Conservation (phyloP, 305 asterid species). For the Fraxinus baroniana region DNA sequence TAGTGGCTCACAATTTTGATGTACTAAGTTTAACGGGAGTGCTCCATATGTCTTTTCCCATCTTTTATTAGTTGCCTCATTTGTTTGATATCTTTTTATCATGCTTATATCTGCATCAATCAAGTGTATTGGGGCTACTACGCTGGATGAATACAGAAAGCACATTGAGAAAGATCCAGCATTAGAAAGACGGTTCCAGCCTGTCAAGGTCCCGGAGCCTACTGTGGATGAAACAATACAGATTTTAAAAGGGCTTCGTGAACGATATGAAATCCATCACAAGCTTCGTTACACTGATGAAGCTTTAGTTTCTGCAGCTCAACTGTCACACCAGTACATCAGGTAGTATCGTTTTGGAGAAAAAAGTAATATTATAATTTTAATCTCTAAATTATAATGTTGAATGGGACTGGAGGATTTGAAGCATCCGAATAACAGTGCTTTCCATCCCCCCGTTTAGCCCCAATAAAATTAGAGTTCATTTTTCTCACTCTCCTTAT, state of each 20-base stretch:
- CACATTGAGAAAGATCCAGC: slow-evolving; percentile 99
- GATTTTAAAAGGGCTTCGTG: slow-evolving; percentile 88
- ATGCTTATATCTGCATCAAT: background rate
- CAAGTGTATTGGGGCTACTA: slow-evolving; percentile 99
- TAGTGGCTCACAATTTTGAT: background rate
- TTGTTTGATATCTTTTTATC: background rate
- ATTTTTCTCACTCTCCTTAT: background rate
- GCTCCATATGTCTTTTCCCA: background rate
- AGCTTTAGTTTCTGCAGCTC: slow-evolving; percentile 86
- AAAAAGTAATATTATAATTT: background rate
- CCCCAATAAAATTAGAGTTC: background rate
- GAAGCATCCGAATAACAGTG: background rate
- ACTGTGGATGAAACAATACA: slow-evolving; percentile 90
- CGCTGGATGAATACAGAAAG: slow-evolving; percentile 92
- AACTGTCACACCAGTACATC: slow-evolving; percentile 88
- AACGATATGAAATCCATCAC: slow-evolving; percentile 95
- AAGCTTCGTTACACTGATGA: slow-evolving; percentile 96
- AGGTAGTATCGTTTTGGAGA: slow-evolving; percentile 42
- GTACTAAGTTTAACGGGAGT: background rate
- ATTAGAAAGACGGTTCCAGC: slow-evolving; percentile 91
- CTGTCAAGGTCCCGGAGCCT: slow-evolving; percentile 97
- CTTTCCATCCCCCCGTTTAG: background rate
- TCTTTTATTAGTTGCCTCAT: background rate
- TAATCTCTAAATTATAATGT: background rate
- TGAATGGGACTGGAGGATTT: background rate